Percentiles rank a stretch among this genome's conserved stretches.
phyloP scores from a whole-genome alignment of 2,329 filamentous ascomycete genomes.

The Ophiostoma ulmi region DNA sequence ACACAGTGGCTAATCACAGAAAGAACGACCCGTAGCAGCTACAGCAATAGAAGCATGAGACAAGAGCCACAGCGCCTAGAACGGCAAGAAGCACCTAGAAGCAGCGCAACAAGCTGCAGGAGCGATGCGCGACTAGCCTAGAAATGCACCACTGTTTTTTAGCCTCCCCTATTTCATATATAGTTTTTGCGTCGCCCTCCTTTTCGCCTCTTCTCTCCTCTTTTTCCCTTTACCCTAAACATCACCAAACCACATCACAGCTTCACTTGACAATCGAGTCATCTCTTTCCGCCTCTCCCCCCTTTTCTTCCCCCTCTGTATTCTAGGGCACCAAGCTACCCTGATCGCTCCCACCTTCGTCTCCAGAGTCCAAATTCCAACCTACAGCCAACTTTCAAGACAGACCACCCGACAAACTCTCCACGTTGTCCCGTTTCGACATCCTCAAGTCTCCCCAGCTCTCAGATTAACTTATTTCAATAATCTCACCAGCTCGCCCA shows the following conservation, averaged over 20 bases:
- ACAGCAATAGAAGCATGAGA: not conserved
- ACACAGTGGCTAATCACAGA: slow-evolving; percentile 13
- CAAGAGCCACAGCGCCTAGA: slow-evolving; percentile 8
- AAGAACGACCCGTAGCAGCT: slow-evolving; percentile 15
- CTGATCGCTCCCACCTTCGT: slow-evolving; percentile 61
- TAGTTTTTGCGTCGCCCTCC: slow-evolving; percentile 35
- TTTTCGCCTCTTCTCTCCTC: slow-evolving; percentile 31
- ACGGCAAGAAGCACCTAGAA: slow-evolving; percentile 13
- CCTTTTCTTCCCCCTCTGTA: slow-evolving; percentile 34
- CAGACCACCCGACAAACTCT: slow-evolving; percentile 35
- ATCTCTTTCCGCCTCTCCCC: slow-evolving; percentile 22
- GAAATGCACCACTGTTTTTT: slow-evolving; percentile 20
- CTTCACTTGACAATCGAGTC: slow-evolving; percentile 24
- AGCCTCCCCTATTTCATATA: slow-evolving; percentile 30
- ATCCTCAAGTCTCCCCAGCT: slow-evolving; percentile 15
- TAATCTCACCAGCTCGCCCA: slow-evolving; percentile 37
- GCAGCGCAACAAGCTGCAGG: slow-evolving; percentile 11
- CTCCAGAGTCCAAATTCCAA: slow-evolving; percentile 62
- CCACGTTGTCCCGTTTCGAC: slow-evolving; percentile 36
- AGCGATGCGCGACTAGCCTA: slow-evolving; percentile 29
- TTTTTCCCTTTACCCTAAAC: slow-evolving; percentile 32
- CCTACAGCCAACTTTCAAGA: slow-evolving; percentile 26
- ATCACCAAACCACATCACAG: slow-evolving; percentile 40
- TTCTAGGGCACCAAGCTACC: slow-evolving; percentile 90
- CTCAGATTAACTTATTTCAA: slow-evolving; percentile 19